Evolutionary conservation across 2,329 filamentous ascomycete genomes (phyloP), one percentile per base, ranked within the genome.

Genomic region (Neurospora crassa): DNA sequence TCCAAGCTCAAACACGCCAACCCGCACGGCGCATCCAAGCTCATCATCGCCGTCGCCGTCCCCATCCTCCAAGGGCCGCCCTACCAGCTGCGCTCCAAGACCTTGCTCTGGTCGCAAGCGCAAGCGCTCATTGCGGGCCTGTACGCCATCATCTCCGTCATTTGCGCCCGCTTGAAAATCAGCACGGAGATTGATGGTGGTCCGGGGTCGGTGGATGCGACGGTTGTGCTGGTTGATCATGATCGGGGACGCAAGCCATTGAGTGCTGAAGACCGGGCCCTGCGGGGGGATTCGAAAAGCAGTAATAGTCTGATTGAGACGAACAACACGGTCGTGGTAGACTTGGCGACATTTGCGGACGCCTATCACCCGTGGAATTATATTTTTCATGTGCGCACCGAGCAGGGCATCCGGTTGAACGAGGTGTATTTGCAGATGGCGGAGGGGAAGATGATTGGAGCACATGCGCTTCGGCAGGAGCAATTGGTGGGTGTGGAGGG

Each of bases 41-140:
- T 88, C 4, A 79, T 85, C 76, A 76, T 87, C 79, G 91, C 89
- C 2, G 79, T 96, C 45, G 86, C 87, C 2, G 87, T 87, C 68
- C 88, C 90, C 2, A 83, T 91, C 69, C 84, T 94, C 14, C 81
- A 84, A 67, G 85, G 87, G 24, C 81, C 81, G 41, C 53, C 53
- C 24, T 63, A 63, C 53, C 82, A 83, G 34, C 81, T 82, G 29
- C 80, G 81, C 40, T 83, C 86, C 67, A 85, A 87, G 75, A 83
- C 86, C 34, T 82, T 87, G 67, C 83, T 87, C 20, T 97, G 94
- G 86, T 78, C 84, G 42, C 81, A 85, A n/a, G 87, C 90, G 0
- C 93, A 97, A 80, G 84, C 86, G n/a, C 84, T 95, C 5, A 82
- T 97, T 29, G 91, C 92, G 2, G 87, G 88, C 37, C 79, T 96